These are phyloP conservation scores for Physcia stellaris DNA, from an alignment of 495 filamentous ascomycete species.

Conservation along the genomic window DNA sequence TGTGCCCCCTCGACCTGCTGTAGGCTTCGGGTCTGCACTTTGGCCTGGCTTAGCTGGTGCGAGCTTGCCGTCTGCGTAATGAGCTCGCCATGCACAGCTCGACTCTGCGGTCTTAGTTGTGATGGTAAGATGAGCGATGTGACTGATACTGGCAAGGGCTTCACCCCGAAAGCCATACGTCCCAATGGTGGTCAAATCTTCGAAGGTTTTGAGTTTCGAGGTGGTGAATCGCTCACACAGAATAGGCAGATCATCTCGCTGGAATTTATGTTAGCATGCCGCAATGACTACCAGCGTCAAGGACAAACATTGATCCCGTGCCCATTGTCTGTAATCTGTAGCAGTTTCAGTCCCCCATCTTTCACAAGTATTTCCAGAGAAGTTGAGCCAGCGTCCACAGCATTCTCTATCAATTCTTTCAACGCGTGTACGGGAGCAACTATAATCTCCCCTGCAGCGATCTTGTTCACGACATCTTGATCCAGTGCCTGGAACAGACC, in stretches of 20 bases:
- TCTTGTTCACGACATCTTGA: slow-evolving; percentile 96
- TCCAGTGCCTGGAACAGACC: slow-evolving; percentile 54
- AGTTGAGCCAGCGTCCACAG: slow-evolving; percentile 92
- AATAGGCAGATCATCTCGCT: slow-evolving; percentile 86
- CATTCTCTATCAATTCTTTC: slow-evolving; percentile 96
- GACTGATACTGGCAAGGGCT: slow-evolving; percentile 94
- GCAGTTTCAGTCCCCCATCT: slow-evolving; percentile 89
- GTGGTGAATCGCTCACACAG: slow-evolving; percentile 96
- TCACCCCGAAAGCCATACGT: slow-evolving; percentile 98
- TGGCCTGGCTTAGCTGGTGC: slow-evolving; percentile 85
- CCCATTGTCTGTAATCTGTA: slow-evolving; percentile 97
- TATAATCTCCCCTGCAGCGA: slow-evolving; percentile 98
- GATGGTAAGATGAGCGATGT: slow-evolving; percentile 90
- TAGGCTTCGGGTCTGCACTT: slow-evolving; percentile 73
- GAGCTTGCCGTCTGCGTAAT: slow-evolving; percentile 75
- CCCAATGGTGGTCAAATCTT: slow-evolving; percentile 79
- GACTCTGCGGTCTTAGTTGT: slow-evolving; percentile 89
- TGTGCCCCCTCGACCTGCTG: slow-evolving; percentile 83
- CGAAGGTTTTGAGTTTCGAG: slow-evolving; percentile 88
- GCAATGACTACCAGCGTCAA: not conserved
- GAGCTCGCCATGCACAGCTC: slow-evolving; percentile 76
- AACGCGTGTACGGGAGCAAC: slow-evolving; percentile 93
- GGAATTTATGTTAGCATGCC: slow-evolving; percentile 3
- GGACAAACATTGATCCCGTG: slow-evolving; percentile 78
- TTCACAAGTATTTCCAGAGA: slow-evolving; percentile 84